These are phyloP conservation scores for Pythium folliculosum DNA, from an alignment of 352 stramenopile genomes.

Conservation along the genomic window DNA sequence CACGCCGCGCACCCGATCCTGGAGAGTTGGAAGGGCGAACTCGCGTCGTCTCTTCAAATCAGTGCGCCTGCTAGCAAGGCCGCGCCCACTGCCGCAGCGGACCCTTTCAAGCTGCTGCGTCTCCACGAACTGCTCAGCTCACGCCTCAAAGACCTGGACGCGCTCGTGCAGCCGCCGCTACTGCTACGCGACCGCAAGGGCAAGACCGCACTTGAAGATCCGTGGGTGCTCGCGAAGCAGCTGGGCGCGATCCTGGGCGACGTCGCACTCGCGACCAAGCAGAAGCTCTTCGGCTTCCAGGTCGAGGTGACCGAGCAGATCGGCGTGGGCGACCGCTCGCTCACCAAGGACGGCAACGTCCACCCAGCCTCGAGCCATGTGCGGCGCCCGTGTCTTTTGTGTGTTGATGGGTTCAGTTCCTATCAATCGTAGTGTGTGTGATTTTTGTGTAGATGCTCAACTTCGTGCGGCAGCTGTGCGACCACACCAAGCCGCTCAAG, in stretches of 20 bases:
- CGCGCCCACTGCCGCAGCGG: slow-evolving; percentile 19
- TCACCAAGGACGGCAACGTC: slow-evolving; percentile 79
- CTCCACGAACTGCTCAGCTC: slow-evolving; percentile 54
- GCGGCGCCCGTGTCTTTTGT: no score
- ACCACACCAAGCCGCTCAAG: slow-evolving; percentile 63
- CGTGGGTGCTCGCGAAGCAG: slow-evolving; percentile 58
- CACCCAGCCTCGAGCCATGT: slow-evolving; percentile 77
- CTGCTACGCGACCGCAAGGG: slow-evolving; percentile 67
- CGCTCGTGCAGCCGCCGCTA: slow-evolving; percentile 49
- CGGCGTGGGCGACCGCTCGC: slow-evolving; percentile 39
- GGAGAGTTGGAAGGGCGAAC: slow-evolving; percentile 52
- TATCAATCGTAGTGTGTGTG: no score
- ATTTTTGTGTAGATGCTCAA: slow-evolving; percentile 55
- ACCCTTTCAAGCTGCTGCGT: slow-evolving; percentile 60
- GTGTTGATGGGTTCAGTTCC: no score
- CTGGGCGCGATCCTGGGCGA: slow-evolving; percentile 43
- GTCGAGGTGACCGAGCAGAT: slow-evolving; percentile 57
- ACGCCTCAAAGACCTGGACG: slow-evolving; percentile 38
- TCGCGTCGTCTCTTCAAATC: slow-evolving; percentile 34
- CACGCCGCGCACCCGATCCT: slow-evolving; percentile 51
- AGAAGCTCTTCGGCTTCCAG: slow-evolving; percentile 66
- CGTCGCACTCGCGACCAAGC: slow-evolving; percentile 49
- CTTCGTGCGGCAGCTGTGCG: slow-evolving; percentile 73
- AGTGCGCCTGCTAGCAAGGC: slow-evolving; percentile 1
- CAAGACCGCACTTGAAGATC: slow-evolving; percentile 53